Base-by-base conservation (phyloP, 352 stramenopile genomes). In the Phytophthora rubi region DNA sequence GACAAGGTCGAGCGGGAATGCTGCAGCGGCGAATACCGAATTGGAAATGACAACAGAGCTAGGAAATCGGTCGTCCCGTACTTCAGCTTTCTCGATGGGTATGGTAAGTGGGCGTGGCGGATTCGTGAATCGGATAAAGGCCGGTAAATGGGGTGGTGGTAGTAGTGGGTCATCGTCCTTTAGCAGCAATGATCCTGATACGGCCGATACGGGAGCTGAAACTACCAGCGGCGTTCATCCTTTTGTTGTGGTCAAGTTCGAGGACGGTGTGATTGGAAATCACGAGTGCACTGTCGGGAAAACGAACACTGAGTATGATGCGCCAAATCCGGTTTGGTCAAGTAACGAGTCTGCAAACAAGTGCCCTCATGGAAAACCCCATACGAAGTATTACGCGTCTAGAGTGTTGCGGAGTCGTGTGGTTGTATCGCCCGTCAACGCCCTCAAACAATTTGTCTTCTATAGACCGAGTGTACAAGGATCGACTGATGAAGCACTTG, bases 261-360 rank as follows among this genome's bases (percentile, higher is more conserved):
- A 81, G 23, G 81, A 91, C 28, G 74, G 78, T 47, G 66, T 81
- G 16, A 71, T 64, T 61, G 83, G 72, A 35, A 83, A 80, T 18
- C 74, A 83, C 6, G 87, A 93, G 44, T 82, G 77, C 26, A 68
- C 85, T 2, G 83, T 96, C 16, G 89, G 89, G 6, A 89, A 87
- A 69, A 96, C 89, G 1, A 96, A 96, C 66, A 96, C 89, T 0
- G 89, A 96, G 63, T 96, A 96, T 44, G 86, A 94, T 35, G 83
- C 76, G 4, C 63, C 74, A 3, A 71, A 87, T 56, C 89, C 89
- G 0, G 77, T 92, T 8, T 96, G 85, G 75, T 93, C 85, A 9
- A 82, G 78, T 15, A 96, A 96, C 73, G 88, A 88, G 55, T 76
- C 71, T 32, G 65, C 73, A 6, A 74, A 71, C 0, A 89, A 83